Evolutionary conservation across 1,284 basidiomycete genomes (phyloP).

Genomic region (Marasmius sp.): DNA sequence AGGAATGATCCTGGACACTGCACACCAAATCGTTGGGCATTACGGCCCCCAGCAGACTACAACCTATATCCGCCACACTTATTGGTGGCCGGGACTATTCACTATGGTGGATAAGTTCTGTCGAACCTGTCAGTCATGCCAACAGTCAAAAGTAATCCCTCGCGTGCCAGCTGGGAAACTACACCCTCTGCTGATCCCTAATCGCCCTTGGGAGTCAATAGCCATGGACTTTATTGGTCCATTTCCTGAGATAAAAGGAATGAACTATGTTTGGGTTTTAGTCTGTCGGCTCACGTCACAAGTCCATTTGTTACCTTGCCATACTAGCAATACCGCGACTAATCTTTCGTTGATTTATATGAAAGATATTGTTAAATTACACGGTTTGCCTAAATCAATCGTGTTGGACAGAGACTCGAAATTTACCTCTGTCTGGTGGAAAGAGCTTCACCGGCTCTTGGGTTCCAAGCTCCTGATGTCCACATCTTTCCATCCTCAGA

Average conservation of each 20-base stretch:
- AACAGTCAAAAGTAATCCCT: constrained; percentile 10
- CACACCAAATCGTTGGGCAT: constrained; percentile 26
- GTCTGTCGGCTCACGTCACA: constrained; percentile 19
- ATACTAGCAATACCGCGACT: constrained; percentile 12
- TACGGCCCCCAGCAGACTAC: constrained; percentile 21
- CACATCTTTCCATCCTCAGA: background rate
- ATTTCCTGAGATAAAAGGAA: constrained; percentile 14
- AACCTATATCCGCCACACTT: constrained; percentile 26
- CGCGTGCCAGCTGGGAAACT: constrained; percentile 17
- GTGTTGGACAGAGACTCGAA: constrained; percentile 25
- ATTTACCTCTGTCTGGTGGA: constrained; percentile 28
- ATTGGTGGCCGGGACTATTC: constrained; percentile 33
- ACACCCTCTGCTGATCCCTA: constrained; percentile 4
- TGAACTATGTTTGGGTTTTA: constrained; percentile 11
- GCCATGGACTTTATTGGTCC: constrained; percentile 31
- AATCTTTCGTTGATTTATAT: constrained; percentile 11
- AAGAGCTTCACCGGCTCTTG: constrained; percentile 22
- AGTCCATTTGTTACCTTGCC: constrained; percentile 21
- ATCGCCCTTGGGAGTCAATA: constrained; percentile 24
- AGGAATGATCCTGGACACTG: constrained; percentile 23
- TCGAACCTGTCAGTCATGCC: constrained; percentile 16
- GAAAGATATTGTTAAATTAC: constrained; percentile 21
- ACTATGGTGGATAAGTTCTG: constrained; percentile 19
- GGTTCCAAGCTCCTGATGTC: constrained; percentile 16
- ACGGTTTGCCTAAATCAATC: constrained; percentile 23